Evolutionary conservation across 179 eudicot genomes (phyloP), one percentile per base, ranked within the genome.

Genomic region (Amaranthus tricolor): DNA sequence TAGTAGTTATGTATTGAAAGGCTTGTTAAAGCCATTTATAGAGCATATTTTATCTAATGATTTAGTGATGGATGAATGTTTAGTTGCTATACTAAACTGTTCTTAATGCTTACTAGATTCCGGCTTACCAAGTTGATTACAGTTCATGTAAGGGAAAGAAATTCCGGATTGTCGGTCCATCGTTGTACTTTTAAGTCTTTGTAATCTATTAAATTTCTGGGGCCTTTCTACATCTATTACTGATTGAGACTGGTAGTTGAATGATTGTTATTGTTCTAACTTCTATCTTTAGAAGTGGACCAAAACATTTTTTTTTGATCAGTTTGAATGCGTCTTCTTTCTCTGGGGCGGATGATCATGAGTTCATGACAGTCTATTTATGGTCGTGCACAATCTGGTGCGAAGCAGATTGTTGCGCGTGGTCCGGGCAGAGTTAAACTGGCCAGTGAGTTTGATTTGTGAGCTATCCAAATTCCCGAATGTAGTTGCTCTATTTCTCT

Each of bases 1-100:
- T 54, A 24, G 57, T 48, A n/a, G 71, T 62, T 63, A 79, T 68
- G 64, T 70, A 68, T 74, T 31, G 40, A 45, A 61, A 62, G 54
- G 66, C 73, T 71, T 52, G 15, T 50, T 71, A 21, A 59, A 66
- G 79, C 65, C 73, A 65, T 57, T 16, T 3, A 31, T 31, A 40
- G 60, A 57, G 56, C 66, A 57, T n/a, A 63, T 64, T 65, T 47
- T 20, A 20, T 56, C 12, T 74, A 56, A 74, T 60, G 40, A 71
- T 43, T 58, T 3, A 66, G 67, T 50, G 72, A 50, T 2, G 49
- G 64, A 15, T 54, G 58, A 40, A 60, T 58, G 68, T 51, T 65
- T 72, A 53, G 73, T 70, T 59, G 20, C 72, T 58, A 57, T 63
- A 21, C 56, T 15, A 14, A 73, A 24, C 40, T 54, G 17, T 54